A percentile compares a stretch with the other conserved stretches of the same genome.
Conservation (phyloP, 768 basidiomycete species). For the Boletellus ananas region DNA sequence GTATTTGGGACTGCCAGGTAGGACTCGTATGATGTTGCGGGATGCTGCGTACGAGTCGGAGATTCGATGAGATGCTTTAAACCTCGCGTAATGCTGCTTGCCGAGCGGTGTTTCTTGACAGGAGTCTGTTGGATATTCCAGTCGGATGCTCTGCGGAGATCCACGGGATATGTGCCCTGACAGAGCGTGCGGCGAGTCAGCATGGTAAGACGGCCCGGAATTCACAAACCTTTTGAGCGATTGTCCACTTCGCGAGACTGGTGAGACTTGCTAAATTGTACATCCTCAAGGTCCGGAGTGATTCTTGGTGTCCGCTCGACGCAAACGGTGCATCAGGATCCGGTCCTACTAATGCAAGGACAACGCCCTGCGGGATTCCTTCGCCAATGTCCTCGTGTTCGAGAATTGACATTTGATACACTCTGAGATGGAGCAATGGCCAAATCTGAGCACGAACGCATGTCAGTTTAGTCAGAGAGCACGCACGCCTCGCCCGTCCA, state of each 20-base stretch:
- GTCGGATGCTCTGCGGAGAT: slow-evolving; percentile 49
- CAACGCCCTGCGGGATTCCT: slow-evolving; percentile 64
- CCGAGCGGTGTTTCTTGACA: slow-evolving; percentile 46
- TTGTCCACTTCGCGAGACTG: slow-evolving; percentile 71
- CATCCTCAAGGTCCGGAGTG: slow-evolving; percentile 64
- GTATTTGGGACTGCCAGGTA: slow-evolving; percentile 30
- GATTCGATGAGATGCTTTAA: slow-evolving; percentile 54
- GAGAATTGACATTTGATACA: slow-evolving; percentile 73
- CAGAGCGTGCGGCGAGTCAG: neutral
- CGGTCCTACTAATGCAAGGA: slow-evolving; percentile 70
- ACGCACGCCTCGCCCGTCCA: slow-evolving; percentile 78
- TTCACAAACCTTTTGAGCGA: slow-evolving; percentile 56
- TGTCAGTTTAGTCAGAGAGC: neutral
- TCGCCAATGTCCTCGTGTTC: slow-evolving; percentile 60
- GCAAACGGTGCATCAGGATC: slow-evolving; percentile 43
- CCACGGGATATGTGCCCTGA: slow-evolving; percentile 59
- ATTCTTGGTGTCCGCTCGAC: slow-evolving; percentile 49
- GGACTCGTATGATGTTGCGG: slow-evolving; percentile 24
- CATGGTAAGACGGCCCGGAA: neutral
- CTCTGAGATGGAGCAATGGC: slow-evolving; percentile 37
- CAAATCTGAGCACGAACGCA: neutral
- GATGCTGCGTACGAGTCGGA: slow-evolving; percentile 29
- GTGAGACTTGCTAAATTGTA: slow-evolving; percentile 75
- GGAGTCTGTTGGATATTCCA: slow-evolving; percentile 49
- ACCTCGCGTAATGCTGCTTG: slow-evolving; percentile 58